phyloP scores from a whole-genome alignment of 345 rosid genomes.

The Jatropha curcas region DNA sequence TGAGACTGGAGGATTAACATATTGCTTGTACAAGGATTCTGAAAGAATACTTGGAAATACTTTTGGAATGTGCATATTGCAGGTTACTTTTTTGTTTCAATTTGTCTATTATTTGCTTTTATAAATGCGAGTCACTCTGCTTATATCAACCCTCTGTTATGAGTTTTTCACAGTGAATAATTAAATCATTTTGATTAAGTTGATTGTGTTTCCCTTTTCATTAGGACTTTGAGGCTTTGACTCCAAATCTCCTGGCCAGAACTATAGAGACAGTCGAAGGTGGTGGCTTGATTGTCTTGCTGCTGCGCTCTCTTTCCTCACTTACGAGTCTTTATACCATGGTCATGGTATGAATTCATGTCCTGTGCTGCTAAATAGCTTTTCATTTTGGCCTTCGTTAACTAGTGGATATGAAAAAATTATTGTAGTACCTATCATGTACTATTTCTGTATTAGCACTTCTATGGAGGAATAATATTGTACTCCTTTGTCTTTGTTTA shows the following conservation, averaged over 20 bases:
- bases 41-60: conserved; percentile 91
- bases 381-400: background rate
- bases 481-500: background rate
- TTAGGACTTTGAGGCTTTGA: conserved; percentile 96
- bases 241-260: conserved; percentile 94
- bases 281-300: conserved; percentile 79
- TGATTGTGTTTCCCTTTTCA: conserved; percentile 16
- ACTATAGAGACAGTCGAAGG: conserved; percentile 98
- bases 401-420: background rate
- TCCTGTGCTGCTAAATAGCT: background rate
- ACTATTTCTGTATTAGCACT: background rate
- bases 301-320: conserved; percentile 78
- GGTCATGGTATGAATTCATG: conserved; percentile 75
- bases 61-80: conserved; percentile 93
- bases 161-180: background rate
- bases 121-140: background rate
- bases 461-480: background rate
- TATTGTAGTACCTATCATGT: background rate
- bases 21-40: conserved; percentile 87
- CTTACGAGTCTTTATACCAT: conserved; percentile 88
- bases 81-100: conserved; percentile 48
- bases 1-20: conserved; percentile 82
- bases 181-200: conserved; percentile 9
- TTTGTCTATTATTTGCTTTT: background rate
- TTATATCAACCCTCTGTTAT: background rate